Base-by-base conservation (phyloP, 1,284 basidiomycete species). In the Pseudozyma pruni region DNA sequence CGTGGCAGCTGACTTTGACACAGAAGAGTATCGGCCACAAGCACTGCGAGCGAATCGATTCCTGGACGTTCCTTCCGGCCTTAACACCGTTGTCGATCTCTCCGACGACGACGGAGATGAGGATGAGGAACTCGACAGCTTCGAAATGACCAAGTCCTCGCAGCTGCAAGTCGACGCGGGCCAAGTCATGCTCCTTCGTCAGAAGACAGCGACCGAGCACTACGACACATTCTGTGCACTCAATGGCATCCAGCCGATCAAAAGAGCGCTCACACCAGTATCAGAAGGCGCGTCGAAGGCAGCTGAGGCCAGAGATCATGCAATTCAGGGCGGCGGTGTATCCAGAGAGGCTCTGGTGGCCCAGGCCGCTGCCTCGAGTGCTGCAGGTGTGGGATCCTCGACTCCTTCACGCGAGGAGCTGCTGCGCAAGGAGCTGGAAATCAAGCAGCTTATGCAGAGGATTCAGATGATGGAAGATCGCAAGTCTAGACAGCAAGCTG, bases 401-500 rank as follows among this genome's bases (percentile, higher is more conserved):
- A 58, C 64, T 14, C 59, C 66, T n/a, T 69, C 59, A 6, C 52
- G 49, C 20, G 61, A 66, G 17, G 61, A 66, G 5, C 51, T 71
- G 44, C 33, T 57, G 31, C 52, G 53, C 27, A 71, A 71, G 46
- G 68, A 71, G 39, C 58, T 66, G 14, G 68, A 71, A 25, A 71
- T 71, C 58, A 62, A 61, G 52, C 56, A 54, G 32, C 33, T 70
- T 34, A 70, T 52, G 56, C 59, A 41, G 34, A 58, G 53, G 46
- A 63, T 70, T 9, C 60, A 61, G 32, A 39, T 54, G 48, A 63
- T 63, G 56, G 67, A 70, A 34, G 43, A 62, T 38, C 62, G 62
- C 37, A 66, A 59, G 43, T 52, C 60, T 4, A 50, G 40, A 44
- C 62, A 66, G 27, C 44, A 48, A 13, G 20, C 19, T 33, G 35